Evolutionary conservation across 495 filamentous ascomycete species (phyloP), one percentile per base, ranked within the genome.

Genomic region (Rusavskia elegans): DNA sequence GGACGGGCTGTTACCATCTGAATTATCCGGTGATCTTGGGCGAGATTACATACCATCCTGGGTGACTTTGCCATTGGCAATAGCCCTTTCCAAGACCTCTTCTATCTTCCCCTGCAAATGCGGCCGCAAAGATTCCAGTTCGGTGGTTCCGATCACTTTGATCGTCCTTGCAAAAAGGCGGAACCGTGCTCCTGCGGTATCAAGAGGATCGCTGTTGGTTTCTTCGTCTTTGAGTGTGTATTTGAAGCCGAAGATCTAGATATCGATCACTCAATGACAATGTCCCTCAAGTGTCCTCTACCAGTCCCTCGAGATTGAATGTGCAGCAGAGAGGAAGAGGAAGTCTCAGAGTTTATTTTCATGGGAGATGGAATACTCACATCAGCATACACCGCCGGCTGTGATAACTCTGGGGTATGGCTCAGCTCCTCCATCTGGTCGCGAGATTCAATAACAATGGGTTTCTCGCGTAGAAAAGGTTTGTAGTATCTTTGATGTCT

Each of bases 171-270:
- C 37, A 37, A 50, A 57, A 1, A 60, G 49, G 10, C 58, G 46
- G n/a, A 49, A 36, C 19, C 45, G 38, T 17, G 46, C 14, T 14
- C 25, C 50, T 0, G 40, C 52, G 29, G 41, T 32, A 36, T 60
- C 58, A 40, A 53, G 38, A 19, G 53, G 55, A 40, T 60, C 48
- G 14, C 17, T 32, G n/a, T 27, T 14, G 13, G 29, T 20, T 14
- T 50, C 27, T 19, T 29, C 39, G 23, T 53, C 20, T 17, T 50
- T 55, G 29, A 60, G 20, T 3, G 56, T 58, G 46, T 54, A 41
- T 42, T 51, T 32, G 41, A 57, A 59, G 13, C 56, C 51, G 29
- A 57, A 57, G 36, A 59, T 59, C 38, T 55, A 27, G 46, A 20
- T 19, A 14, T 20, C 6, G 38, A 19, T 54, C 37, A 35, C 19